Evolutionary conservation across 352 stramenopile genomes (phyloP).

Genomic region (Pythium plurisporium): DNA sequence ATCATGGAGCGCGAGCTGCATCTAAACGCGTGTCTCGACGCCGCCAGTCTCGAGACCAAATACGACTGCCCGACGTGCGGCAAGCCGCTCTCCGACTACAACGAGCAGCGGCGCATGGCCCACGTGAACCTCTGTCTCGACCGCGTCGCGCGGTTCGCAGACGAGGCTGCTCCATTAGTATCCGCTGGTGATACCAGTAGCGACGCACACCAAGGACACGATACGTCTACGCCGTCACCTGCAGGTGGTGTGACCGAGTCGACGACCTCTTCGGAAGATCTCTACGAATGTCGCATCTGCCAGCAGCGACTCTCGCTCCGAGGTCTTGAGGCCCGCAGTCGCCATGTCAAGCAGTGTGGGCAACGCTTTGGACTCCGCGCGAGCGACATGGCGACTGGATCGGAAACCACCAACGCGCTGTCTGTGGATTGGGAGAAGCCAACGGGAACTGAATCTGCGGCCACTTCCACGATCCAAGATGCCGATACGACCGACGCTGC

Average conservation of each 20-base stretch:
- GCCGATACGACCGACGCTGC: neutral
- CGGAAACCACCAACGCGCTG: neutral
- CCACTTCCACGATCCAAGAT: neutral
- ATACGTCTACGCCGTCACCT: no score
- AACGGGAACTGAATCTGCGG: no score
- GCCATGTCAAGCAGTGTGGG: slow-evolving; percentile 77
- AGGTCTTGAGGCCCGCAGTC: slow-evolving; percentile 43
- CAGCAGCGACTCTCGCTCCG: slow-evolving; percentile 39
- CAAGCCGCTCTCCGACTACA: slow-evolving; percentile 54
- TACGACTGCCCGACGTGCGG: slow-evolving; percentile 57
- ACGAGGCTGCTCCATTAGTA: neutral
- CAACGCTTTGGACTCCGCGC: slow-evolving; percentile 61
- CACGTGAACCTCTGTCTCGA: slow-evolving; percentile 75
- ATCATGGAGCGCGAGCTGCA: slow-evolving; percentile 53
- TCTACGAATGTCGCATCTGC: slow-evolving; percentile 70
- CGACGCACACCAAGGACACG: no score
- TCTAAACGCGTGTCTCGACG: slow-evolving; percentile 76
- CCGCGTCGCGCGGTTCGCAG: slow-evolving; percentile 11
- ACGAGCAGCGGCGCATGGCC: slow-evolving; percentile 56
- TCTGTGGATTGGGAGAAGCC: neutral
- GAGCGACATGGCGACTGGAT: slow-evolving; percentile 30
- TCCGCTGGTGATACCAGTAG: neutral
- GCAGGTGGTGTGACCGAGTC: no score
- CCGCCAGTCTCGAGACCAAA: slow-evolving; percentile 16
- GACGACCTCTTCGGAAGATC: neutral